A percentile compares a stretch with the other conserved stretches of the same genome.
Evolutionary conservation across 345 rosid genomes (phyloP).

Genomic region (Brassica incana): DNA sequence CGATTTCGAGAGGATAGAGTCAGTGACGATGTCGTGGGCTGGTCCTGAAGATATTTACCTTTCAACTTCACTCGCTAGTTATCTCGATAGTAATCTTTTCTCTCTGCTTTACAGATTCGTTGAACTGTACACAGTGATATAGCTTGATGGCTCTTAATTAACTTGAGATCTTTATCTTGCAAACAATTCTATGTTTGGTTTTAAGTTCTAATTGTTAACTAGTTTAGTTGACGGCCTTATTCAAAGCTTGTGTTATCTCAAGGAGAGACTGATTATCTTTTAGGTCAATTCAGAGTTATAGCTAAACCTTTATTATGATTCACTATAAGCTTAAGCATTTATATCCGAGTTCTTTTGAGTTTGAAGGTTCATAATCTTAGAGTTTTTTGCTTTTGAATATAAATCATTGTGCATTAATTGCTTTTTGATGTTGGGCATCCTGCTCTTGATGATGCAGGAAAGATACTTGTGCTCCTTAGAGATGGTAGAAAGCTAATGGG

Average conservation of each 20-base stretch:
- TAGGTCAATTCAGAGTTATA: too few relatives aligned
- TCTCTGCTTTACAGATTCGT: neutral
- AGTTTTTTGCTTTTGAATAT: neutral
- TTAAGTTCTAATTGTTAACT: too few relatives aligned
- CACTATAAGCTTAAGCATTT: too few relatives aligned
- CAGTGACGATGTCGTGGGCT: slow-evolving; percentile 72
- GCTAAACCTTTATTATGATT: too few relatives aligned
- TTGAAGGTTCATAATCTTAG: too few relatives aligned
- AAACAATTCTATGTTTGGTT: too few relatives aligned
- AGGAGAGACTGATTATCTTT: too few relatives aligned
- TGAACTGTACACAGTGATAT: neutral
- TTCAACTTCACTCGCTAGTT: slow-evolving; percentile 89
- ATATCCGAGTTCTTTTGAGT: too few relatives aligned
- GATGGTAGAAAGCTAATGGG: slow-evolving; percentile 95
- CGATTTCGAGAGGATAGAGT: slow-evolving; percentile 24
- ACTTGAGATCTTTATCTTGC: too few relatives aligned
- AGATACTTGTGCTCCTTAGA: slow-evolving; percentile 85
- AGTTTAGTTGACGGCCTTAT: too few relatives aligned
- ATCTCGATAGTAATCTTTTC: slow-evolving; percentile 71
- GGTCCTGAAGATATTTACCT: slow-evolving; percentile 82
- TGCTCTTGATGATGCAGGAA: slow-evolving; percentile 54
- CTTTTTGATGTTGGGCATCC: slow-evolving; percentile 1
- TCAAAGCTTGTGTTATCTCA: too few relatives aligned
- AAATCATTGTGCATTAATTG: neutral
- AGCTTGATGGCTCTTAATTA: neutral